phyloP scores from a whole-genome alignment of 306 rosid genomes.

The Quercus ilex region DNA sequence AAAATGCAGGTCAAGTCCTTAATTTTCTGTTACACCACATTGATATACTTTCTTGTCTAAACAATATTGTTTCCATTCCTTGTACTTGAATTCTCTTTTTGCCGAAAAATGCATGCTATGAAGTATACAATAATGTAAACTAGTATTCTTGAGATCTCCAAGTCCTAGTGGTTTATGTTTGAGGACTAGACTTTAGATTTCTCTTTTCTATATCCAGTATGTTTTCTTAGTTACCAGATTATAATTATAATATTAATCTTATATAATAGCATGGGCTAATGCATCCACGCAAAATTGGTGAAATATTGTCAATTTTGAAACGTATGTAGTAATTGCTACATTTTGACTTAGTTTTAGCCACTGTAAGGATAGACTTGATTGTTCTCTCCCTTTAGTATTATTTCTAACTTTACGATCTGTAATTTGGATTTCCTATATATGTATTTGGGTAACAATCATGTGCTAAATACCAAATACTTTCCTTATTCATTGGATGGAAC shows the following conservation, averaged over 20 bases:
- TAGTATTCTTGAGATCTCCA: background rate
- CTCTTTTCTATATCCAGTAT: background rate
- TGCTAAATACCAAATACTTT: conserved; percentile 7
- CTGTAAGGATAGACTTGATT: background rate
- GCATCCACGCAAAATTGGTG: background rate
- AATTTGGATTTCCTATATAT: conserved; percentile 8
- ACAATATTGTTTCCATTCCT: conserved; percentile 8
- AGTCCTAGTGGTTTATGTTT: background rate
- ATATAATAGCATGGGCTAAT: background rate
- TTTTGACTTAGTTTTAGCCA: background rate
- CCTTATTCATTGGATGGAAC: background rate
- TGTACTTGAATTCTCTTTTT: background rate
- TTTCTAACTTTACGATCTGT: background rate
- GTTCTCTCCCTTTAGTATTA: background rate
- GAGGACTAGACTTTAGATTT: background rate
- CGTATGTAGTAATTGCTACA: background rate
- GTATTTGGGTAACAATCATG: background rate
- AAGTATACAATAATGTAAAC: background rate
- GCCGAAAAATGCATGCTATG: background rate
- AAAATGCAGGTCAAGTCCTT: conserved; percentile 70
- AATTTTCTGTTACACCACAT: conserved; percentile 7
- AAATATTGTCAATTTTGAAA: background rate
- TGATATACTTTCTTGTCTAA: conserved; percentile 3
- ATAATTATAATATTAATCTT: background rate
- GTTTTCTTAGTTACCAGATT: background rate